Percentiles rank a stretch among this genome's conserved stretches.
Evolutionary conservation across 768 basidiomycete genomes (phyloP).

Genomic region (Rubroboletus satanas): DNA sequence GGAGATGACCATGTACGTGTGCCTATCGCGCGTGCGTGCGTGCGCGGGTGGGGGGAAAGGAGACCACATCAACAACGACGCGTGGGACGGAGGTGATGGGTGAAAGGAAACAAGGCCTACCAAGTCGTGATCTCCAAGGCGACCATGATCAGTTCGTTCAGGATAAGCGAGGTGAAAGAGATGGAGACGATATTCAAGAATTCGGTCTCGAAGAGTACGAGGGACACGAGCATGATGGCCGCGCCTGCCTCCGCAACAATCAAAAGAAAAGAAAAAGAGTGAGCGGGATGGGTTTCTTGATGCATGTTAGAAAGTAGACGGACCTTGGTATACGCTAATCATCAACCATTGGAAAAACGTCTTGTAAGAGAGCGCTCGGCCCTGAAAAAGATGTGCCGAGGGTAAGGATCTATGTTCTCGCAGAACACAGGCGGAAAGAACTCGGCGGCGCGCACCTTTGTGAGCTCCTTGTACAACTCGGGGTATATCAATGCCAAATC

Average conservation of each 20-base stretch:
- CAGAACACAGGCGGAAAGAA: neutral
- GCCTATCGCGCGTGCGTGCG: conserved; percentile 54
- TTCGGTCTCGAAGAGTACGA: conserved; percentile 94
- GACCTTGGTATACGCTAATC: conserved; percentile 97
- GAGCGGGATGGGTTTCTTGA: neutral
- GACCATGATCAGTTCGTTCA: conserved; percentile 99
- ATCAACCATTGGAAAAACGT: conserved; percentile 98
- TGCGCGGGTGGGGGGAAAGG: no score
- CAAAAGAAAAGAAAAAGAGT: no score
- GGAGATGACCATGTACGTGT: conserved; percentile 90
- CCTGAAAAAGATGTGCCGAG: conserved; percentile 45
- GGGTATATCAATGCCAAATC: conserved; percentile 94
- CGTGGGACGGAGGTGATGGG: neutral
- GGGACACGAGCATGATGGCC: conserved; percentile 97
- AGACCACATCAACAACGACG: neutral
- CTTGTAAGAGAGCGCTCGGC: conserved; percentile 91
- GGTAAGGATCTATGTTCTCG: neutral
- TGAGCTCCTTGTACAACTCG: conserved; percentile 95
- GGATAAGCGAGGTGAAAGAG: conserved; percentile 91
- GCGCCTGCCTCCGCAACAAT: conserved; percentile 55
- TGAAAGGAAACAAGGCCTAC: conserved; percentile 36
- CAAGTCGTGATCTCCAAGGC: conserved; percentile 97
- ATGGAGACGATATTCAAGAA: conserved; percentile 98
- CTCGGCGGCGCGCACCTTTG: conserved; percentile 62
- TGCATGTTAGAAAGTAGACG: neutral